Base-by-base conservation (phyloP, 352 stramenopile species). In the Phytopythium oedochilum region DNA sequence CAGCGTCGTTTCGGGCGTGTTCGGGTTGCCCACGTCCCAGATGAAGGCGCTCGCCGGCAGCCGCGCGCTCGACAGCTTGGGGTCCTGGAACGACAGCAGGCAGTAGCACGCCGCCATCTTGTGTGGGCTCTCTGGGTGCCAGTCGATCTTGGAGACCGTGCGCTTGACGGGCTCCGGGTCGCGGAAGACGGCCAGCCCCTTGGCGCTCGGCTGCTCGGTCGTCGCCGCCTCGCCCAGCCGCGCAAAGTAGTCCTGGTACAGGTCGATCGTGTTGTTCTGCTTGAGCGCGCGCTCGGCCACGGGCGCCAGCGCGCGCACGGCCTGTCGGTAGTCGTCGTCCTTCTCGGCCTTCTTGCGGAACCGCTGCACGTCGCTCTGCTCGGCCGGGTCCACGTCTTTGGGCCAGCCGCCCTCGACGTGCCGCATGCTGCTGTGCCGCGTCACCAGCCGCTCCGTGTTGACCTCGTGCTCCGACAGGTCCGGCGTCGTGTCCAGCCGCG, bases 241-340 rank as follows among this genome's bases (percentile, higher is more conserved):
- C 49, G 88, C 79, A 70, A 98, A 98, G 69, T 98, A 98, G 64
- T 97, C 89, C 67, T 99, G 88, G 65, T 99, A 99, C 50, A 99
- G 98, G 73, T 99, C 96, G 52, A 99, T 97, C 10, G 96, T 98
- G 71, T 98, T 98, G 71, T 98, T 98, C 67, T 99, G 96, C 68
- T 97, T 97, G 76, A 98, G 94, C 51, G 91, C 96, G 15, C 86
- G 75, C 40, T 97, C 89, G 22, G 97, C 89, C 55, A 98, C 77
- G 0, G 92, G 92, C 2, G 94, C 93, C 5, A 99, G 78, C 47
- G 57, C 77, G 67, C 98, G 98, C 60, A 98, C 88, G 7, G 94
- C 86, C 61, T 92, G 84, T 63, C 98, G 97, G 71, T 97, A 98
- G 59, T 98, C 93, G 55, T 98, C 94, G 57, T 98, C 96, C 68